Percentiles rank a stretch among this genome's conserved stretches.
Evolutionary conservation across 257 asterid genomes (phyloP).

Genomic region (Solanum chaucha): DNA sequence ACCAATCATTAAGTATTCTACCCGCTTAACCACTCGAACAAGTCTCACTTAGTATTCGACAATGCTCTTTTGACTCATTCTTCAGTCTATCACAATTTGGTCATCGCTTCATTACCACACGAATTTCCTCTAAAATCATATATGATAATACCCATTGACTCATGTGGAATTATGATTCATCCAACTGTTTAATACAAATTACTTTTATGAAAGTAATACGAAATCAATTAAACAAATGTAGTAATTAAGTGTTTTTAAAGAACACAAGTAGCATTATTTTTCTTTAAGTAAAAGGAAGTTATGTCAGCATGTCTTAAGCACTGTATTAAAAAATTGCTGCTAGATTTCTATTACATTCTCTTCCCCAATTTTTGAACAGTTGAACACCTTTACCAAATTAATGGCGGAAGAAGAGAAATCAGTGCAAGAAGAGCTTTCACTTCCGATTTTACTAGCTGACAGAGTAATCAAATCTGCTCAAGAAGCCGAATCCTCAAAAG

Average conservation of each 20-base stretch:
- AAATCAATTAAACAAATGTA: not conserved
- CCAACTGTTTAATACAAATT: not conserved
- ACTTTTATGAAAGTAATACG: not conserved
- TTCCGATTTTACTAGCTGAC: slow-evolving; percentile 38
- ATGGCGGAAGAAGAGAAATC: slow-evolving; percentile 21
- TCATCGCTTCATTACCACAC: not conserved
- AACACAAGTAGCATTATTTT: not conserved
- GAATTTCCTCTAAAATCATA: not conserved
- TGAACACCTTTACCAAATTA: not conserved
- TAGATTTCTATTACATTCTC: not conserved
- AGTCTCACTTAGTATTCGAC: not conserved
- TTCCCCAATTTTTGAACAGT: not conserved
- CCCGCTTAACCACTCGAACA: not conserved
- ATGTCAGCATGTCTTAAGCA: not conserved
- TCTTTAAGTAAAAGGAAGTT: not conserved
- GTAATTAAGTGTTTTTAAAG: not conserved
- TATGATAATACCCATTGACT: not conserved
- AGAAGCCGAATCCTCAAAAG: slow-evolving; percentile 47
- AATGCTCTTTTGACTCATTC: not conserved
- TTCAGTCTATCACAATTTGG: not conserved
- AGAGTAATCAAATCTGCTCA: slow-evolving; percentile 28
- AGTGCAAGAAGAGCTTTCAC: slow-evolving; percentile 34
- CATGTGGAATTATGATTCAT: not conserved
- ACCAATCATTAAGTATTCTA: no score
- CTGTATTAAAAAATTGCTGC: not conserved